Evolutionary conservation across 225 moss, liverwort and hornwort genomes (phyloP), one percentile per base, ranked within the genome.

Genomic region (Polytrichum formosum): DNA sequence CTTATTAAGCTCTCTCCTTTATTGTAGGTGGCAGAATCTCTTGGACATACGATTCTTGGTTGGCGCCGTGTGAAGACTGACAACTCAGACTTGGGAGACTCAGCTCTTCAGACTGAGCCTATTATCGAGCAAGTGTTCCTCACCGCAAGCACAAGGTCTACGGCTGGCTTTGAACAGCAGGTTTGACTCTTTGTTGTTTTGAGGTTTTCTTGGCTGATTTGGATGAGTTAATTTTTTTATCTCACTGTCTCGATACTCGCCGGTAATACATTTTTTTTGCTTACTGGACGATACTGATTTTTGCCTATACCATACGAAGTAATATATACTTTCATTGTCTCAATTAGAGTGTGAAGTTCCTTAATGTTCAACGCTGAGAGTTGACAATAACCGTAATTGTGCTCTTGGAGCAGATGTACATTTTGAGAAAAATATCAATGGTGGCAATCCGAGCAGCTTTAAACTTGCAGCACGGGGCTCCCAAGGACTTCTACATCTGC

Each of bases 121-220:
- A 61, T 81, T 9, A 82, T 92, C 22, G 90, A 86, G 80, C 92
- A 90, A 78, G 92, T 86, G 56, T 92, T 92, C 54, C 72, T 92
- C 66, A 79, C 88, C 4, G 68, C 80, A 8, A 85, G 76, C 64
- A 23, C 67, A 21, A 67, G 77, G 23, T 88, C 88, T 18, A 76
- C 80, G 10, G 75, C 80, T 25, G 59, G 69, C 33, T 84, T 92
- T 22, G 92, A 92, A 65, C 63, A 85, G 75, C 92, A 92, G 89
- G 89, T 85, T 67, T 23, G 72, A 21, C 58, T 58, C 21, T 20
- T 58, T 22, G 58, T 58, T 23, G 23, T 23, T 23, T 23, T 23
- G 23, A 20, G 6, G 37, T 21, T 58, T 22, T 7, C 58, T 22
- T 20, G 23, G 58, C 0, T 6, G 9, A 6, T n/a, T 6, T n/a